Base-by-base conservation (phyloP, 2,329 filamentous ascomycete genomes). In the Penicillium sp. region DNA sequence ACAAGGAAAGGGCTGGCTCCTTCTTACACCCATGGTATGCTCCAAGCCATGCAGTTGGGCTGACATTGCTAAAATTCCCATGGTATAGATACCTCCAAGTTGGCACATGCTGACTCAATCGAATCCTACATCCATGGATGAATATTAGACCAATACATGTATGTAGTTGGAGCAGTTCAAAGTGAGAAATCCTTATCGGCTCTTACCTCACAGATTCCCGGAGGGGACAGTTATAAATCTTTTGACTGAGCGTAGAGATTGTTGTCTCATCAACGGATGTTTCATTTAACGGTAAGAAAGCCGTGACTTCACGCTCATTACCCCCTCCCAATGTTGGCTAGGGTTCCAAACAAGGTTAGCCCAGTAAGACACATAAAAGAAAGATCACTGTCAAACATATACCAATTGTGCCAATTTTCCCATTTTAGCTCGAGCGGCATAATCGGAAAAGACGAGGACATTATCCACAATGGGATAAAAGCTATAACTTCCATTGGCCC, bases 1-100 rank as follows among this genome's bases (percentile, higher is more conserved):
- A n/a, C 35, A 15, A 15, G n/a, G 2, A 48, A 19, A 15, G 2
- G 7, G 10, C 6, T 1, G 13, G 7, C 17, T 1, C 1, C 3
- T 13, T 27, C 58, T 77, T 75, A 46, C 66, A 62, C 19, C 68
- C 67, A 49, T 80, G 78, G 41, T 77, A 80, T 3, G 77, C 76
- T 15, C 77, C 77, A 54, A 79, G 69, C 76, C 77, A 80, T 5
- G 68, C 56, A 43, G 63, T 64, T 0, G 71, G 72, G 15, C 70
- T 68, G 29, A 78, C 67, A 54, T 78, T 78, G 25, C 71, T 65
- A 58, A 75, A 79, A 50, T 74, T 73, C 25, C 75, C 77, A 9
- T 70, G 68, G 55, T 77, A 77, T 33, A 72, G 62, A 62, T 76
- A 78, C 23, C 76, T 71, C 63, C 71, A 79, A 6, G 74, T 75